Evolutionary conservation across 371 early-diverging fungal genomes (phyloP).

Genomic region (Dinochytrium kinnereticum): DNA sequence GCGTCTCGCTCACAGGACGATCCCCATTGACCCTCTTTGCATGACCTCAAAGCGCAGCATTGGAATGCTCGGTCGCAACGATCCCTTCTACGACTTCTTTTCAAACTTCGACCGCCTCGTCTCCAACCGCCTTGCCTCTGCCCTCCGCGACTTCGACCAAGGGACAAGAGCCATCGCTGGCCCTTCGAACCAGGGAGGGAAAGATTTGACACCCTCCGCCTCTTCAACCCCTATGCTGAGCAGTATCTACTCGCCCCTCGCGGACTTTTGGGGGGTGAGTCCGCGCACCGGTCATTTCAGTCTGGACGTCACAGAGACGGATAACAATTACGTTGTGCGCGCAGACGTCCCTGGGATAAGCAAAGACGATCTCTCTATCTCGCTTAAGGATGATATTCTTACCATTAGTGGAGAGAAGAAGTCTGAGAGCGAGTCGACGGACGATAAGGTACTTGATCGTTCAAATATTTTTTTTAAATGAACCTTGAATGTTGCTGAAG

Average conservation of each 20-base stretch:
- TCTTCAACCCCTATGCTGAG: neutral
- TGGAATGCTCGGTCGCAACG: too few relatives aligned
- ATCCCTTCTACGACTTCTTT: conserved; percentile 1
- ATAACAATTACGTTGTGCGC: conserved; percentile 36
- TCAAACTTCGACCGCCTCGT: neutral
- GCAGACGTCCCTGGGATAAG: conserved; percentile 48
- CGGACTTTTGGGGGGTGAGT: neutral
- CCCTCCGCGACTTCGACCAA: neutral
- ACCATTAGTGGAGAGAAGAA: conserved; percentile 44
- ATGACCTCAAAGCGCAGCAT: too few relatives aligned
- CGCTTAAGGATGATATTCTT: conserved; percentile 39
- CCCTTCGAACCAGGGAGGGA: neutral
- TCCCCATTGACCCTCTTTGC: too few relatives aligned
- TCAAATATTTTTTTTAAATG: too few relatives aligned
- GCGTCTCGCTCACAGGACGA: too few relatives aligned
- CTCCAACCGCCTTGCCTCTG: neutral
- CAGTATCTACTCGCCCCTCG: neutral
- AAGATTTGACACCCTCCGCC: neutral
- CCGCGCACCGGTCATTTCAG: neutral
- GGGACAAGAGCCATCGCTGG: too few relatives aligned
- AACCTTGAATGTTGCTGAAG: too few relatives aligned
- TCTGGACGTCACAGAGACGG: conserved; percentile 42
- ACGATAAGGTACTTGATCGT: too few relatives aligned
- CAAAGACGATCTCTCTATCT: conserved; percentile 43
- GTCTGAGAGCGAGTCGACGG: conserved; percentile 20